phyloP scores from a whole-genome alignment of 73 alveolate genomes.

The Breviolum minutum region DNA sequence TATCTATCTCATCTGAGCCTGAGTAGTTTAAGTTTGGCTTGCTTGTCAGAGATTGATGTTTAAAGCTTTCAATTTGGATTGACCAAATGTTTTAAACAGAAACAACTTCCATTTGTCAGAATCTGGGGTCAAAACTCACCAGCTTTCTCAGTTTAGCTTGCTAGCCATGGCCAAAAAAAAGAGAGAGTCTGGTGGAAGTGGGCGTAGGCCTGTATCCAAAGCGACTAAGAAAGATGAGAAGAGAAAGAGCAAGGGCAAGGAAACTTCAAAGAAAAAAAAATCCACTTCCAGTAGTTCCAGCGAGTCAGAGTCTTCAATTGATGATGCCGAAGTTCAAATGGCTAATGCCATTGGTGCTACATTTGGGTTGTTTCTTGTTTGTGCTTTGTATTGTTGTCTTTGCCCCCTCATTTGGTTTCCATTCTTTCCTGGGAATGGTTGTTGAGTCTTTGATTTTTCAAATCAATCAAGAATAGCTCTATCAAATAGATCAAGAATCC shows the following conservation, averaged over 20 bases:
- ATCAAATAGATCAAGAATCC: too few species aligned
- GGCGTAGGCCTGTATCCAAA: not conserved
- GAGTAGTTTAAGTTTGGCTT: too few species aligned
- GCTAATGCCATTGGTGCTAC: not conserved
- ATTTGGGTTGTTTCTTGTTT: not conserved
- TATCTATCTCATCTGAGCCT: too few species aligned
- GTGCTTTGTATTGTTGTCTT: not conserved
- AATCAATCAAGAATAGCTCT: too few species aligned
- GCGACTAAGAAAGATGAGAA: not conserved
- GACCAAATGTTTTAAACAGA: too few species aligned
- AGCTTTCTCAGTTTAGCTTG: not conserved
- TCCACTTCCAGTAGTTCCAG: not conserved
- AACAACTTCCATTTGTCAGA: too few species aligned
- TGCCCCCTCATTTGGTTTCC: not conserved
- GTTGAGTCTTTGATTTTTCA: too few species aligned
- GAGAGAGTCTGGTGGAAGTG: not conserved
- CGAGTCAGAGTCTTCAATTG: not conserved
- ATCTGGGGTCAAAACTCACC: too few species aligned
- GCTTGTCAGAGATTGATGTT: too few species aligned
- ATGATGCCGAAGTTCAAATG: not conserved
- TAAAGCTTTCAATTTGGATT: too few species aligned
- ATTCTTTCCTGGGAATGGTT: too few species aligned
- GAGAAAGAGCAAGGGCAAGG: not conserved
- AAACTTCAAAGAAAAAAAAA: too few species aligned
- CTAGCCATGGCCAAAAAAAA: not conserved